A percentile compares a stretch with the other conserved stretches of the same genome.
Evolutionary conservation across 768 basidiomycete species (phyloP).

Genomic region (Mycena capillaripes): DNA sequence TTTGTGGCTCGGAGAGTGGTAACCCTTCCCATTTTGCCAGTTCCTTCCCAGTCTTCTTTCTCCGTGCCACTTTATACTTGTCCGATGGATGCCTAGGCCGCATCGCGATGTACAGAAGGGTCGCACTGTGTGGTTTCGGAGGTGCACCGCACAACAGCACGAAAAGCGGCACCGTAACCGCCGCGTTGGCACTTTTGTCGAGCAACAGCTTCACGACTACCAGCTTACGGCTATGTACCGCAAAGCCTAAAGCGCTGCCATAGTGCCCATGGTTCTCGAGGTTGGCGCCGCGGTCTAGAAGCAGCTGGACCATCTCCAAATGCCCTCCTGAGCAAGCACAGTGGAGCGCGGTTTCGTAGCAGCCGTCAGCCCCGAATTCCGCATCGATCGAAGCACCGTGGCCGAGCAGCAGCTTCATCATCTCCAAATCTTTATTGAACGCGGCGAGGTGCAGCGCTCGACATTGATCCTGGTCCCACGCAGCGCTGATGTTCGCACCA

Average conservation of each 20-base stretch:
- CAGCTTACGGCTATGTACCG: neutral
- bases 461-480: neutral
- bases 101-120: constrained; percentile 11
- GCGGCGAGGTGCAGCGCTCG: constrained; percentile 9
- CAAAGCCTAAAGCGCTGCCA: constrained; percentile 18
- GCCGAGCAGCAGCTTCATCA: too few relatives aligned
- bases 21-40: neutral
- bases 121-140: neutral
- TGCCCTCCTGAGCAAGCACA: neutral
- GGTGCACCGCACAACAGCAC: constrained; percentile 1
- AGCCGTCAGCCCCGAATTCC: neutral
- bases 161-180: constrained; percentile 7
- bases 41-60: neutral
- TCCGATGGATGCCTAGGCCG: neutral
- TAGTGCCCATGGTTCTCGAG: neutral
- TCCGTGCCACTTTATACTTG: too few relatives aligned
- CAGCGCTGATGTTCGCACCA: neutral
- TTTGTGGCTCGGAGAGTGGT: neutral
- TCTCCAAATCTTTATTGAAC: neutral
- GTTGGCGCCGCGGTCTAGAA: constrained; percentile 1
- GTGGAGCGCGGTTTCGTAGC: neutral
- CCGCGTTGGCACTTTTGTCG: constrained; percentile 5
- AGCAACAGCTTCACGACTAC: constrained; percentile 1
- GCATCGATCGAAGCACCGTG: constrained; percentile 17
- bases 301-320: constrained; percentile 2